Evolutionary conservation across 176 grass and related monocot genomes (phyloP).

Genomic region (Carex scoparia): DNA sequence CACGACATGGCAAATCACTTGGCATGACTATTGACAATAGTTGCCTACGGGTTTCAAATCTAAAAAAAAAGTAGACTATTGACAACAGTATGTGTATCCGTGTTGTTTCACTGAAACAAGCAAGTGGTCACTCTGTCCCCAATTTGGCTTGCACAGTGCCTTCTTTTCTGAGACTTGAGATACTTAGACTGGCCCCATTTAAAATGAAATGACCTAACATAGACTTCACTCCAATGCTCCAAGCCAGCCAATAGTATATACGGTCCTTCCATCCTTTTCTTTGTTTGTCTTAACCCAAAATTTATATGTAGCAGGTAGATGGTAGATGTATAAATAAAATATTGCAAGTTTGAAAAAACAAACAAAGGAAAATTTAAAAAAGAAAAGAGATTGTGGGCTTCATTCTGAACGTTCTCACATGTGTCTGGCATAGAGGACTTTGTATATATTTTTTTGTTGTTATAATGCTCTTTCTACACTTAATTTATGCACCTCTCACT

Average conservation of each 20-base stretch:
- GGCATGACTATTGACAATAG: slow-evolving; percentile 3
- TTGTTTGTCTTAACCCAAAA: background rate
- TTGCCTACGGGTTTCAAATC: too few relatives aligned
- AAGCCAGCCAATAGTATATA: background rate
- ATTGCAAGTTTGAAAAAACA: slow-evolving; percentile 11
- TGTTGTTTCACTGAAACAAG: slow-evolving; percentile 23
- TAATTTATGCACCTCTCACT: background rate
- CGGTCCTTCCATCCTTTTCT: background rate
- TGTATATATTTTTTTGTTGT: background rate
- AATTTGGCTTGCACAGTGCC: slow-evolving; percentile 7
- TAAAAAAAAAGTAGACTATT: background rate
- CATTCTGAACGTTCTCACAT: slow-evolving; percentile 7
- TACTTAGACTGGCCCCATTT: background rate
- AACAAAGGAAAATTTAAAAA: background rate
- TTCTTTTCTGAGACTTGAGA: slow-evolving; percentile 29
- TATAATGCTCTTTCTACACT: background rate
- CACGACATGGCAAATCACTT: background rate
- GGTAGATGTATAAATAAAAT: background rate
- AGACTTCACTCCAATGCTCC: slow-evolving; percentile 4
- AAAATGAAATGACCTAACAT: slow-evolving; percentile 21
- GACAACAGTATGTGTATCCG: slow-evolving; percentile 1
- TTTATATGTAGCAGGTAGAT: slow-evolving; percentile 16
- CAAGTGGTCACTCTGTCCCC: slow-evolving; percentile 17
- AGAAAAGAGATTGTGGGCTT: background rate
- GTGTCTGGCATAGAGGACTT: background rate